Percentiles rank a stretch among this genome's conserved stretches.
Conservation (phyloP, 1,139 yeast species). For the Yamadazyma taylorii region DNA sequence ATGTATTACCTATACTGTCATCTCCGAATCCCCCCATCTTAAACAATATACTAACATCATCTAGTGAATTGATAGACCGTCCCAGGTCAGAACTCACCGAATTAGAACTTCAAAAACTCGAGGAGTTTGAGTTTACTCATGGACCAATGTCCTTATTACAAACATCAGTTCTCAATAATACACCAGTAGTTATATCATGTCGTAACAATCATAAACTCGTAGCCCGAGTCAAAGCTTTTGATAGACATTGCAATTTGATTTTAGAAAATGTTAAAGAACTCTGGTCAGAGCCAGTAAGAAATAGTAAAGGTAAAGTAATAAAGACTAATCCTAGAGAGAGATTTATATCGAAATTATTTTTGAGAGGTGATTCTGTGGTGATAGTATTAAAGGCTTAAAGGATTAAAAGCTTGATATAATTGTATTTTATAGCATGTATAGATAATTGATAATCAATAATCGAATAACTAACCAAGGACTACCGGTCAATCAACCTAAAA, state of each 20-base stretch:
- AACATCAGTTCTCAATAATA: constrained; percentile 70
- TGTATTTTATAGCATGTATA: background rate
- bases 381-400: constrained; percentile 60
- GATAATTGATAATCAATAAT: too few species aligned
- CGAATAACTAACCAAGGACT: background rate
- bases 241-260: constrained; percentile 92
- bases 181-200: constrained; percentile 83
- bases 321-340: constrained; percentile 75
- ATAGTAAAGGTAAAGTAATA: constrained; percentile 68
- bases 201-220: constrained; percentile 90
- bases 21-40: background rate
- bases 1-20: too few species aligned
- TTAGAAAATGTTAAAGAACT: constrained; percentile 90
- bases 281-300: constrained; percentile 75
- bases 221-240: constrained; percentile 91
- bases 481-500: too few species aligned
- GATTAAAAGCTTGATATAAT: background rate
- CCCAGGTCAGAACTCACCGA: constrained; percentile 81
- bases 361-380: constrained; percentile 94
- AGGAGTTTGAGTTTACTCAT: constrained; percentile 85
- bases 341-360: constrained; percentile 83
- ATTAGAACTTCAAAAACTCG: constrained; percentile 75
- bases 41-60: constrained; percentile 10
- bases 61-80: constrained; percentile 63
- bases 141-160: constrained; percentile 91